Base-by-base conservation (phyloP, 2,329 filamentous ascomycete species). In the Diaporthe sp. region DNA sequence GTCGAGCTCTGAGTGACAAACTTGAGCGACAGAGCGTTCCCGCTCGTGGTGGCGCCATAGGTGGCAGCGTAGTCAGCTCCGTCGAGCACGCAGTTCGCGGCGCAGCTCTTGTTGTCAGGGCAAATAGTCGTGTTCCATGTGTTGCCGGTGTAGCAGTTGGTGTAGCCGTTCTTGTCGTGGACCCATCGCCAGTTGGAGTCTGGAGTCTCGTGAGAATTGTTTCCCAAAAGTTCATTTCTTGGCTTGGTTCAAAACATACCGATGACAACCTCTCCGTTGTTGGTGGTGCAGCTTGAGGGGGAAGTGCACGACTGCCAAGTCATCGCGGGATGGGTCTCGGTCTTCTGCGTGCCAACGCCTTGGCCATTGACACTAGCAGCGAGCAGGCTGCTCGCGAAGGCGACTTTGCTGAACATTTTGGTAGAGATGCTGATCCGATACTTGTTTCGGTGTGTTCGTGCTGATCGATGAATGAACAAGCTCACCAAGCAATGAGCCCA, bases 141-240 rank as follows among this genome's bases (percentile, higher is more conserved):
- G 78, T 88, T 87, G 60, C 86, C 86, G 28, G 82, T 85, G 78
- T 88, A 88, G 82, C 87, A 88, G 82, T 89, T 89, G 77, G 82
- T 85, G 78, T 84, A 87, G 57, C 85, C 85, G 35, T 78, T 78
- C 54, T 82, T 85, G 45, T 82, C 81, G 81, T 91, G 88, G 68
- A 89, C 81, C 89, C 89, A 91, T 71, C 89, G 86, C 89, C 89
- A 91, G 83, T 90, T 91, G 76, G 87, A 78, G 78, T 91, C 64
- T 68, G 33, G 1, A 22, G 2, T 2, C 1, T 9, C 17, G 33
- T 54, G 47, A 68, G 47, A 28, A 30, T 40, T 12, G 13, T 8
- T 1, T 22, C 12, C 22, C 89, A 77, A 91, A 81, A 47, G 87
- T 86, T 9, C 3, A 1, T 2, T 19, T 38, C 28, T 52, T 2